Conservation (phyloP, 139 green algal genomes). For the Chlorella sp. region DNA sequence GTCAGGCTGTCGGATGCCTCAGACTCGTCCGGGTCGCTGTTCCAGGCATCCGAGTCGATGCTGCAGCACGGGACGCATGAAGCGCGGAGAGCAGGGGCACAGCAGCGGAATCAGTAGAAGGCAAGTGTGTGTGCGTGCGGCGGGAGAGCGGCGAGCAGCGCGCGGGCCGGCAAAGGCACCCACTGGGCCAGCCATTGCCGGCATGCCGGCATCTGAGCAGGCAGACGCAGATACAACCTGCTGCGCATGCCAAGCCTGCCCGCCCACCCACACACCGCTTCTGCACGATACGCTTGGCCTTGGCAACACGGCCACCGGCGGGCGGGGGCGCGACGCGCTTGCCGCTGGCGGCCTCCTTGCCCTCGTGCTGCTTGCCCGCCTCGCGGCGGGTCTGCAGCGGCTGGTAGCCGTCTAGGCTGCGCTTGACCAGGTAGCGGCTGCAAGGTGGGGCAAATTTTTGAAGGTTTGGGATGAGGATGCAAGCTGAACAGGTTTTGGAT, state of each 20-base stretch:
- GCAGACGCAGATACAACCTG: not conserved
- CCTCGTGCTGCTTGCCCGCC: not conserved
- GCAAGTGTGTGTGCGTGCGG: not conserved
- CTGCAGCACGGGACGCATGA: not conserved
- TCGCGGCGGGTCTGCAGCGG: conserved; percentile 36
- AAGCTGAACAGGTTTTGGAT: not conserved
- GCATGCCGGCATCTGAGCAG: no score
- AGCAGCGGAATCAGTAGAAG: not conserved
- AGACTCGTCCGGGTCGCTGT: conserved; percentile 5
- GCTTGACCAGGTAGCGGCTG: conserved; percentile 61
- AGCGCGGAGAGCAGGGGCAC: not conserved
- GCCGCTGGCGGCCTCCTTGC: not conserved
- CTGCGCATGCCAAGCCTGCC: not conserved
- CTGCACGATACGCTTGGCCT: conserved; percentile 15
- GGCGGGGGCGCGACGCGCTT: not conserved
- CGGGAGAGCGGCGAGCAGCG: not conserved
- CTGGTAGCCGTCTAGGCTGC: conserved; percentile 47
- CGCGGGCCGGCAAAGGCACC: not conserved
- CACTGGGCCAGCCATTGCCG: not conserved
- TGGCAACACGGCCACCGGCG: conserved; percentile 1
- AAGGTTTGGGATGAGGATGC: no score
- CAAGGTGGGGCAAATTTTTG: not conserved
- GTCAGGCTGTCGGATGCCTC: not conserved
- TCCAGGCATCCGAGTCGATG: conserved; percentile 2
- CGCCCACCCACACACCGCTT: conserved; percentile 9